Conservation (phyloP, 2,329 filamentous ascomycete genomes). For the Claviceps africana region DNA sequence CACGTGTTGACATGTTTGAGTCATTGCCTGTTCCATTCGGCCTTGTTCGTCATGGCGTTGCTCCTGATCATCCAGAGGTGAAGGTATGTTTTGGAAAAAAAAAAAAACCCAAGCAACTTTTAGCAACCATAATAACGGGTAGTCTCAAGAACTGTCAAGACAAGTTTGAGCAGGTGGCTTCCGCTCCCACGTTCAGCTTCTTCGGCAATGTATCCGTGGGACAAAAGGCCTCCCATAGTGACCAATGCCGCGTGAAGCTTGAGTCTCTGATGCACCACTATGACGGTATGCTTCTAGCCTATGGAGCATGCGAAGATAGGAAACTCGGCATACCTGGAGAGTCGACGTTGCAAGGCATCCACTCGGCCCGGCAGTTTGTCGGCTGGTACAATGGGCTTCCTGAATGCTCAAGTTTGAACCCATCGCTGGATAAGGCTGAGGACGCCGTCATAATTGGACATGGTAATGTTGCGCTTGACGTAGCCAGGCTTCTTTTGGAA, state of each 20-base stretch:
- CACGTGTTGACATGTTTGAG: conserved; percentile 90
- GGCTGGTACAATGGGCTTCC: conserved; percentile 98
- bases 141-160: conserved; percentile 71
- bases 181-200: conserved; percentile 72
- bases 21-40: conserved; percentile 84
- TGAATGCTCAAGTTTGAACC: conserved; percentile 58
- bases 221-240: conserved; percentile 24
- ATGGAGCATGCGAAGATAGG: conserved; percentile 77
- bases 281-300: conserved; percentile 82
- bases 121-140: conserved; percentile 1
- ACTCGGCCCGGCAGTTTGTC: conserved; percentile 84
- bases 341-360: conserved; percentile 53
- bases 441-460: conserved; percentile 84
- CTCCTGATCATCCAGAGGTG: conserved; percentile 96
- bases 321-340: conserved; percentile 71
- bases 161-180: conserved; percentile 79
- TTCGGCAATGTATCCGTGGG: conserved; percentile 81
- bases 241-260: conserved; percentile 46
- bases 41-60: conserved; percentile 83
- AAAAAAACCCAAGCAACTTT: background rate
- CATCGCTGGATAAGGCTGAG: conserved; percentile 60
- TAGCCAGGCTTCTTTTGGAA: conserved; percentile 74
- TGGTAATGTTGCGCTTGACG: conserved; percentile 90
- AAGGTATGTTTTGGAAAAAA: conserved; percentile 66
- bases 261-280: conserved; percentile 63